A percentile compares a stretch with the other conserved stretches of the same genome.
Evolutionary conservation across 2,329 filamentous ascomycete genomes (phyloP).

Genomic region (Fusarium ambrosium): DNA sequence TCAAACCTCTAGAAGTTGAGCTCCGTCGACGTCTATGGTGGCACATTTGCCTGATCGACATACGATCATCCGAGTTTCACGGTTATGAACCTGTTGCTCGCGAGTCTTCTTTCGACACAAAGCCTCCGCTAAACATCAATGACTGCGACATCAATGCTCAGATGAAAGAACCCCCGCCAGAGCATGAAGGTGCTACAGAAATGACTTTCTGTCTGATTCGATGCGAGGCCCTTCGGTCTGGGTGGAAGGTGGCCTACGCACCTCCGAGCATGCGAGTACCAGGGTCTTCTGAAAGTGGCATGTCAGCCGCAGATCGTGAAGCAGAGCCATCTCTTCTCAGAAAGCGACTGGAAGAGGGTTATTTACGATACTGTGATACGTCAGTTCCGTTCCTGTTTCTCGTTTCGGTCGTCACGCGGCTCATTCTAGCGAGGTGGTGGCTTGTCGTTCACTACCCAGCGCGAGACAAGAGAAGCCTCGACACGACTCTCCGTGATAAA

Average conservation of each 20-base stretch:
- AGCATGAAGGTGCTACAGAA: not conserved
- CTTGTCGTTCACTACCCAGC: not conserved
- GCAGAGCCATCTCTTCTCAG: not conserved
- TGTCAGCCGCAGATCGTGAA: not conserved
- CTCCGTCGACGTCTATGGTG: not conserved
- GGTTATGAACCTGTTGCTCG: not conserved
- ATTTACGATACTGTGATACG: not conserved
- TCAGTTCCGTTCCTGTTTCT: not conserved
- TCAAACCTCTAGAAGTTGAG: not conserved
- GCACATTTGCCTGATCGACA: not conserved
- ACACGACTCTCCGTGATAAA: not conserved
- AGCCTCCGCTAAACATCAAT: not conserved
- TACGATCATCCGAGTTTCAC: constrained; percentile 1
- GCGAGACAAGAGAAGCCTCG: not conserved
- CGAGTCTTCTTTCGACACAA: not conserved
- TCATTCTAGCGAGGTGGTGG: not conserved
- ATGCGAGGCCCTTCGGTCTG: not conserved
- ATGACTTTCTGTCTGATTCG: not conserved
- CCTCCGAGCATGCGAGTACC: not conserved
- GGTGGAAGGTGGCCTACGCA: not conserved
- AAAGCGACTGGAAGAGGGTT: not conserved
- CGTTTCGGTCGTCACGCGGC: not conserved
- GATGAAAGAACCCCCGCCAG: not conserved
- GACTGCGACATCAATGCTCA: not conserved
- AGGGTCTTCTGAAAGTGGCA: not conserved